These are phyloP conservation scores for Hymenoscyphus fraxineus DNA, from an alignment of 2,329 filamentous ascomycete species.

Conservation along the genomic window DNA sequence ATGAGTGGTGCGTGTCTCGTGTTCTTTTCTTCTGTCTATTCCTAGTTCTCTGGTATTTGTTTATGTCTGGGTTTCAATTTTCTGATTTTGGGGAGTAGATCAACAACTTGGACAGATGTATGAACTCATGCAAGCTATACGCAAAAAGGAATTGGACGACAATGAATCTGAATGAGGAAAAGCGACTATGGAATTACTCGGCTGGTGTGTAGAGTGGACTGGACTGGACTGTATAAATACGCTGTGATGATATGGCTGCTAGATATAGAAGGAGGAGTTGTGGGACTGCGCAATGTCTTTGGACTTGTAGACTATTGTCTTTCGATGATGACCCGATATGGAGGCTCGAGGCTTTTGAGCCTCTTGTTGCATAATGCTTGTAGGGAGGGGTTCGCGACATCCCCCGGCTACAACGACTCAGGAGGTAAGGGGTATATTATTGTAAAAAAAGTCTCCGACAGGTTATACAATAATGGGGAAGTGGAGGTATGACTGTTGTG, in stretches of 20 bases:
- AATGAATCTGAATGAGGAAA: slow-evolving; percentile 13
- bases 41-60: background rate
- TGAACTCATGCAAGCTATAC: slow-evolving; percentile 84
- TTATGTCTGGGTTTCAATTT: background rate
- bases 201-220: background rate
- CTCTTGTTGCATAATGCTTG: slow-evolving; percentile 10
- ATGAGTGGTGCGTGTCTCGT: slow-evolving; percentile 71
- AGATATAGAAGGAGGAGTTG: background rate
- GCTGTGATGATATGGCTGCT: slow-evolving; percentile 2
- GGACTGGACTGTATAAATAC: background rate
- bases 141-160: slow-evolving; percentile 35
- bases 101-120: slow-evolving; percentile 92
- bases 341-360: background rate
- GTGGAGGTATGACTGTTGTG: background rate
- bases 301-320: background rate
- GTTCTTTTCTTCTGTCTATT: background rate
- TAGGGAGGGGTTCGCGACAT: slow-evolving; percentile 6
- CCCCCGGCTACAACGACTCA: background rate
- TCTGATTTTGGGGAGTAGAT: slow-evolving; percentile 48
- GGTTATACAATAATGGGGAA: background rate
- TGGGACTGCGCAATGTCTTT: slow-evolving; percentile 7
- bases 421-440: background rate
- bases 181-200: background rate
- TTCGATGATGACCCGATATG: background rate
- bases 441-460: background rate